Conservation (phyloP, 257 asterid species). For the Capsicum pubescens region DNA sequence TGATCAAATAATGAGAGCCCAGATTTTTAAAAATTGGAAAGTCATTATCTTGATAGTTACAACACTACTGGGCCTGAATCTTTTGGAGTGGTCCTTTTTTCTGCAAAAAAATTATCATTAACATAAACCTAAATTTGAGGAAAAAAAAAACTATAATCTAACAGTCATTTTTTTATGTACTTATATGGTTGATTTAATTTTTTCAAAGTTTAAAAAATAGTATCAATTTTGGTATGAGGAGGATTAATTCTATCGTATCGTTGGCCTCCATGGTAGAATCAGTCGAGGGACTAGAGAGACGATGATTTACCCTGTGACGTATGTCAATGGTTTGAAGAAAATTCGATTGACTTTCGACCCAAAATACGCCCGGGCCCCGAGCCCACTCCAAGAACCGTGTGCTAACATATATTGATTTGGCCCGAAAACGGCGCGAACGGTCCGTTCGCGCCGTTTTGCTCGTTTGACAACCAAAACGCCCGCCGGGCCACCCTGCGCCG, state of each 20-base stretch:
- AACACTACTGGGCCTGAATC: constrained; percentile 17
- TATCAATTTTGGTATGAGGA: neutral
- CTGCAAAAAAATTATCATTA: neutral
- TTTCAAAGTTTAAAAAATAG: neutral
- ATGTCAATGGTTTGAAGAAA: too few species aligned
- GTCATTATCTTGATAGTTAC: constrained; percentile 31
- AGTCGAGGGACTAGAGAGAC: neutral
- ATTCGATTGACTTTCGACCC: too few species aligned
- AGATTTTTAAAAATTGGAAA: constrained; percentile 11
- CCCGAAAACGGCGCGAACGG: too few species aligned
- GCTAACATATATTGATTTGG: too few species aligned
- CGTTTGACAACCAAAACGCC: too few species aligned
- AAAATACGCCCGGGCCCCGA: too few species aligned
- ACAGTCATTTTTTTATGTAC: neutral
- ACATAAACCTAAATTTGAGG: neutral
- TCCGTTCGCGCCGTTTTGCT: too few species aligned
- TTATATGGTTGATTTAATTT: neutral
- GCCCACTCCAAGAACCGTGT: too few species aligned
- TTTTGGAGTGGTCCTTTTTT: constrained; percentile 27
- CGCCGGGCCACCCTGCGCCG: too few species aligned
- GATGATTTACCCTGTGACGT: neutral
- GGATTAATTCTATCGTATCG: neutral
- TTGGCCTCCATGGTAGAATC: neutral
- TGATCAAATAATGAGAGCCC: constrained; percentile 26
- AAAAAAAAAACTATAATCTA: neutral